phyloP scores from a whole-genome alignment of 257 asterid species.

The Solanum ahanhuiri region DNA sequence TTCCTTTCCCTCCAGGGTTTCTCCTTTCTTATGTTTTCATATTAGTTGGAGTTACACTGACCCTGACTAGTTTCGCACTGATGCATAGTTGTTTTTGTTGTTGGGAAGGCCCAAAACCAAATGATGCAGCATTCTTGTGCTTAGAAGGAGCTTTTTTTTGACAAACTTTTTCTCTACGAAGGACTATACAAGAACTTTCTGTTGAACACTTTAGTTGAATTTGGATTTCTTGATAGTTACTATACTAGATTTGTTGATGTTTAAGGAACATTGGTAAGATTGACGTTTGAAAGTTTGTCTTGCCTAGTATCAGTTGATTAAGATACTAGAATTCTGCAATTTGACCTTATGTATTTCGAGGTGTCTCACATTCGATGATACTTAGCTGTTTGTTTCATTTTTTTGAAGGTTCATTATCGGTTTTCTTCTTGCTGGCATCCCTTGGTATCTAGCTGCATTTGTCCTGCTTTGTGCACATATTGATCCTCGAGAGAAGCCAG shows the following conservation, averaged over 20 bases:
- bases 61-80: not conserved
- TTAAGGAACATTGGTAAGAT: not conserved
- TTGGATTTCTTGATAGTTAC: not conserved
- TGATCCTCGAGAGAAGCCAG: conserved; percentile 71
- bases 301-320: not conserved
- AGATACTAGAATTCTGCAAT: not conserved
- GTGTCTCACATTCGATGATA: not conserved
- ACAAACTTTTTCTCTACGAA: not conserved
- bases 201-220: not conserved
- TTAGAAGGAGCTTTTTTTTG: not conserved
- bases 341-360: not conserved
- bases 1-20: not conserved
- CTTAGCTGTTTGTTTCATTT: not conserved
- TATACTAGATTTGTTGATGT: not conserved
- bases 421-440: conserved; percentile 54
- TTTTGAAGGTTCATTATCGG: conserved; percentile 57
- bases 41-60: not conserved
- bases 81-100: not conserved
- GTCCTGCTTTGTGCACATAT: conserved; percentile 39
- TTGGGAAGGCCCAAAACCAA: not conserved
- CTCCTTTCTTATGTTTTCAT: not conserved
- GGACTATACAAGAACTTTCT: not conserved
- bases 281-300: not conserved
- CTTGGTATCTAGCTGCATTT: conserved; percentile 56
- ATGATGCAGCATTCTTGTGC: not conserved